Conservation (phyloP, 129 eudicot genomes). For the Lonicera japonica region DNA sequence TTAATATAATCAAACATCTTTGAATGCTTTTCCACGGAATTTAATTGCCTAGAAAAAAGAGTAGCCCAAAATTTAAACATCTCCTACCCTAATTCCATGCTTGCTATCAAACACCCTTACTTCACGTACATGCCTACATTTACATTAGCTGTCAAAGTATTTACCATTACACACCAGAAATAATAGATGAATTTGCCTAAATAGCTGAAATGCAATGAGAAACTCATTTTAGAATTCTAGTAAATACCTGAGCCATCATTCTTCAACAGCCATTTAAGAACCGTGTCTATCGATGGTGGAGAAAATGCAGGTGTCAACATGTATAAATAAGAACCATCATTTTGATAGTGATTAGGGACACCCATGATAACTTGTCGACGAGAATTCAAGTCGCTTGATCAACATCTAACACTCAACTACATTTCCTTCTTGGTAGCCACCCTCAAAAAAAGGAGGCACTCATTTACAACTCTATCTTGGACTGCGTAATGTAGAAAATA, state of each 20-base stretch:
- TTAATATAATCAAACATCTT: no score
- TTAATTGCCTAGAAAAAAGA: no score
- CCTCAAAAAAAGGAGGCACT: constrained; percentile 32
- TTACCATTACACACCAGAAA: constrained; percentile 13
- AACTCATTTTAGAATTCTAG: neutral
- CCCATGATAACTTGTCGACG: constrained; percentile 34
- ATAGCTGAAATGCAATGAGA: constrained; percentile 1
- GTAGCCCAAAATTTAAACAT: no score
- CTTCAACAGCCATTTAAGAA: constrained; percentile 56
- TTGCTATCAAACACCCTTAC: no score
- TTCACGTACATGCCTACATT: constrained; percentile 10
- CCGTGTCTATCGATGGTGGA: constrained; percentile 66
- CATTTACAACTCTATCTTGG: constrained; percentile 27
- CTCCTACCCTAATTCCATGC: no score
- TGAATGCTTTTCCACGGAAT: no score
- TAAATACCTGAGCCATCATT: constrained; percentile 26
- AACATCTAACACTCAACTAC: constrained; percentile 15
- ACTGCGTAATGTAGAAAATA: constrained; percentile 24
- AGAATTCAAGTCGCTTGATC: constrained; percentile 12
- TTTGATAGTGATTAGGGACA: constrained; percentile 43
- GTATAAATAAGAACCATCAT: constrained; percentile 62
- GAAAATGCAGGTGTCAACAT: constrained; percentile 60
- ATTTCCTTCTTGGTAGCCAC: constrained; percentile 22
- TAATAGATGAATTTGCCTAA: neutral
- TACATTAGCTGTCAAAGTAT: constrained; percentile 13